Evolutionary conservation across 805 yeast species (phyloP), one percentile per base, ranked within the genome.

Genomic region (Zygotorulaspora chibaensis): DNA sequence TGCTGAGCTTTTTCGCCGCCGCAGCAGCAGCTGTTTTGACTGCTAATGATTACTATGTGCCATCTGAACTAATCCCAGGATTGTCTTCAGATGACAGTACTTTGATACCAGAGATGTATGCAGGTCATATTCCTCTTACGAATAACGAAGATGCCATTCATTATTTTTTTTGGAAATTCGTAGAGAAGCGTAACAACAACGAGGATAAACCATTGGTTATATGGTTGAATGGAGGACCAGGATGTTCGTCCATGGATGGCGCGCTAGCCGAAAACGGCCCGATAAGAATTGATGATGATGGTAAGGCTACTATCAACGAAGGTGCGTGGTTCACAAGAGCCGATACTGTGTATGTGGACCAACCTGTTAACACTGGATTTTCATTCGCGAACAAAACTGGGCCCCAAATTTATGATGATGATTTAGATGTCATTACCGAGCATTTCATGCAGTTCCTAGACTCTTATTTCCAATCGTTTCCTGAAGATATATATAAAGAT

Each of bases 171-270:
- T 87, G 96, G 96, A 79, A 77, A 57, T 83, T 81, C 44, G 68
- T 27, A 2, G 43, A 43, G 15, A 42, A 48, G 3, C 35, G 37
- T 18, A 37, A 48, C 17, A 66, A 36, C 55, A 53, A 53, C 20
- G 46, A 42, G 8, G 57, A 61, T 5, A 57, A 65, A 12, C 46
- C 47, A 8, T 72, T 85, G 17, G 74, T 84, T 8, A 74, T 93
- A 44, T 93, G 99, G 98, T 73, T 93, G 17, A 93, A 93, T 63
- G 99, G 99, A 33, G 99, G 99, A 0, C 99, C 99, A 0, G 99
- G 99, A 0, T 93, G 99, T 64, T 89, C 96, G 1, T 89, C 97
- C 0, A 81, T 91, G 93, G 99, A 93, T 66, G 99, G 99, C 12
- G 96, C 96, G 0, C 62, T 93, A 52, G 79, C 90, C 79, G 99